Evolutionary conservation across 164 flowering plant species (phyloP), one percentile per base, ranked within the genome.

Genomic region (Akebia trifoliata): DNA sequence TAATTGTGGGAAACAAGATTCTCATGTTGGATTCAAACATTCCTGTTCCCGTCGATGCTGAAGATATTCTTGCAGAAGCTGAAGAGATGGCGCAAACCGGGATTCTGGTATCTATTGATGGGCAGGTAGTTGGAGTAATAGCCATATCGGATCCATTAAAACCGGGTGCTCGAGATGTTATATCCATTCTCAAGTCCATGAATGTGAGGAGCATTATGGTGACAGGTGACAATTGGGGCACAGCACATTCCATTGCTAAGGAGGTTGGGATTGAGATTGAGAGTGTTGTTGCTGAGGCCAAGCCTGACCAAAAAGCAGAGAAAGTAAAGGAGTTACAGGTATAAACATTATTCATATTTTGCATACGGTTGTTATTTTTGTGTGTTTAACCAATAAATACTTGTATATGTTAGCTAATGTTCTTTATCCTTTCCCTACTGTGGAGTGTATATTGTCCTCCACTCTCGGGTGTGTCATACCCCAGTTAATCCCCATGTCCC

Each of bases 191-290:
- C 61, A 79, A 81, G 65, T 85, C 89, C 9, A 85, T 88, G 95
- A 78, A 82, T 12, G 63, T 92, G 6, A 71, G 31, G 61, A 78
- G 83, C 74, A 79, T 89, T 59, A 65, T 92, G 82, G 93, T 86
- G 54, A 92, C 98, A 1, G 98, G 98, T 60, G 96, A 92, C 53
- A 92, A 92, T 40, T 74, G 82, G 85, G 96, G 95, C 20, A 92
- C 98, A 12, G 98, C 98, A 14, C 75, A 70, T 31, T 76, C 98
- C 25, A 82, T 88, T 56, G 95, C 98, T 42, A 70, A 68, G 22
- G 78, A 91, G 57, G 87, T 80, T 28, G 98, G 95, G 8, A 84
- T 88, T 36, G n/a, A n/a, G n/a, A n/a, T n/a, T n/a, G 86, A 79
- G 29, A 65, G 66, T 22, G 88, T 91, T 5, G 49, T 84, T 31